These are phyloP conservation scores for Bipolaris oryzae DNA, from an alignment of 2,329 filamentous ascomycete species.

Conservation along the genomic window DNA sequence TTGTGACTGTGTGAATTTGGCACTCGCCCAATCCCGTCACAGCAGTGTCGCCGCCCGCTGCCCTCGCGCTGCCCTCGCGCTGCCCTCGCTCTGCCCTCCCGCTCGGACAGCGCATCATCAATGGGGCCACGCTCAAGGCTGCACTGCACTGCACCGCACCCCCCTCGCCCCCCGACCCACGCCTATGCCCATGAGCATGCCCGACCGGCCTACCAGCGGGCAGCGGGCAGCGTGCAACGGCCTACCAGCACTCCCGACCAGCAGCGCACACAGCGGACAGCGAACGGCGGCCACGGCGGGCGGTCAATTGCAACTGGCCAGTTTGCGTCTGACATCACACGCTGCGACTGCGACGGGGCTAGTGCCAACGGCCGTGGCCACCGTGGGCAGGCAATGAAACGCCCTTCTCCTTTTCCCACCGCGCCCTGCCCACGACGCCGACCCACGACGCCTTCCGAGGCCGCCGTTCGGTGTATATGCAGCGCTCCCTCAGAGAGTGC, in stretches of 20 bases:
- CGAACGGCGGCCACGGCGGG: conserved; percentile 18
- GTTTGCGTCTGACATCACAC: conserved; percentile 42
- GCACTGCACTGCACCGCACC: no score
- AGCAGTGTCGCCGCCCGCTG: conserved; percentile 25
- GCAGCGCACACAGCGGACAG: conserved; percentile 6
- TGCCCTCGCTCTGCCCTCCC: conserved; percentile 15
- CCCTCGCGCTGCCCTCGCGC: no score
- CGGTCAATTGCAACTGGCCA: conserved; percentile 20
- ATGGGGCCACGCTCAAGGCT: conserved; percentile 24
- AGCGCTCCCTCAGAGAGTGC: no score
- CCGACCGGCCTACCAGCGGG: no score
- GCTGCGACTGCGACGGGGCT: conserved; percentile 18
- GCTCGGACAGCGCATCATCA: conserved; percentile 30
- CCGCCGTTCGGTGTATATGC: no score
- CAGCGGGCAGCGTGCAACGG: background rate
- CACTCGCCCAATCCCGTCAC: conserved; percentile 44
- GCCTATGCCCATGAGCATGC: background rate
- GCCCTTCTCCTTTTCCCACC: conserved; percentile 37
- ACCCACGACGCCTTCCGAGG: no score
- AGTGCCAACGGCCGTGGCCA: conserved; percentile 37
- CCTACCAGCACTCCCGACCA: background rate
- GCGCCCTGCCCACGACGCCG: background rate
- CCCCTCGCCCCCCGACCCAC: background rate
- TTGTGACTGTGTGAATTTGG: conserved; percentile 49
- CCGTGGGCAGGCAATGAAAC: conserved; percentile 30